Percentiles rank a stretch among this genome's conserved stretches.
phyloP scores from a whole-genome alignment of 176 grass and related monocot genomes.

The Stipa capillata region DNA sequence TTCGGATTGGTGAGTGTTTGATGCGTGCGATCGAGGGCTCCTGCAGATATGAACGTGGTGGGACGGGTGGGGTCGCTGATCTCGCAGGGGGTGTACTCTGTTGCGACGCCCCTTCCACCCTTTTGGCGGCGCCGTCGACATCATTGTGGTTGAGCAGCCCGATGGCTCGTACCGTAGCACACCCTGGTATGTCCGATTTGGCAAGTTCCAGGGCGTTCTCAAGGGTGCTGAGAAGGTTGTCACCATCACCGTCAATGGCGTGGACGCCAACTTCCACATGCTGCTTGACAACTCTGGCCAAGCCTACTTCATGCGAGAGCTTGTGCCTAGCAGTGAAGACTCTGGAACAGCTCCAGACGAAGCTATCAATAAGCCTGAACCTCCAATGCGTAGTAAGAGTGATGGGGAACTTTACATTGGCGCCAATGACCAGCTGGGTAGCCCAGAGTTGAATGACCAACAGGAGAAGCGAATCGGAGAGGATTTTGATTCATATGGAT shows the following conservation, averaged over 20 bases:
- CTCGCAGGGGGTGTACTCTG: conserved; percentile 93
- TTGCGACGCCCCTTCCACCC: conserved; percentile 96
- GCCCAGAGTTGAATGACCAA: conserved; percentile 27
- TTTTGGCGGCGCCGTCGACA: conserved; percentile 89
- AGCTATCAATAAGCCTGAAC: conserved; percentile 19
- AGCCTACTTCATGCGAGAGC: conserved; percentile 93
- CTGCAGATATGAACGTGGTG: conserved; percentile 74
- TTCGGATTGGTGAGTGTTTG: conserved; percentile 1
- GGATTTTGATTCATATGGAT: conserved; percentile 52
- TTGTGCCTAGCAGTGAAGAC: conserved; percentile 48
- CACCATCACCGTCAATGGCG: conserved; percentile 81
- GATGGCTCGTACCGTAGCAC: conserved; percentile 94
- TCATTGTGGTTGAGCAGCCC: conserved; percentile 83
- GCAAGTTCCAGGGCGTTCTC: conserved; percentile 98
- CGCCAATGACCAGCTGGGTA: conserved; percentile 1
- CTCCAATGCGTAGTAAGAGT: conserved; percentile 40
- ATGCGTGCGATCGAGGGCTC: background rate
- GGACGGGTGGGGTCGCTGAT: conserved; percentile 83
- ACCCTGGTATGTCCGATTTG: conserved; percentile 99
- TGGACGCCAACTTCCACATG: conserved; percentile 85
- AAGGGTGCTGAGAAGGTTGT: conserved; percentile 90
- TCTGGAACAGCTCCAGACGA: conserved; percentile 13
- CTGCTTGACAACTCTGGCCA: conserved; percentile 93
- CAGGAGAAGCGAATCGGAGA: conserved; percentile 16
- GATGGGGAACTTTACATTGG: conserved; percentile 39